Base-by-base conservation (phyloP, 352 stramenopile genomes). In the Elongisporangium undulatum region DNA sequence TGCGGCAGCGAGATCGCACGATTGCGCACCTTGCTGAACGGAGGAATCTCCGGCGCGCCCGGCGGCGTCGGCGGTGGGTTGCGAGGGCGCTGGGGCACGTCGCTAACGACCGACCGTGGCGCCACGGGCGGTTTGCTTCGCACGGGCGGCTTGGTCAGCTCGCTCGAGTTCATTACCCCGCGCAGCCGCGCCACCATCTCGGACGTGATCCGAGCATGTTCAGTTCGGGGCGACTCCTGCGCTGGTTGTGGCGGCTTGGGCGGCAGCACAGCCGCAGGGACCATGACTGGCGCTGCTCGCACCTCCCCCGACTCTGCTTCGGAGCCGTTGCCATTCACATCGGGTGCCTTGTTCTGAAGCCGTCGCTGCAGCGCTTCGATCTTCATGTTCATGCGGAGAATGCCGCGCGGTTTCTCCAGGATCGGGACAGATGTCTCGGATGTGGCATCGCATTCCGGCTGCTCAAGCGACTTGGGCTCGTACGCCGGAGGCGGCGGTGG, bases 91-190 rank as follows among this genome's bases (percentile, higher is more conserved):
- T 58, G 45, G 22, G 20, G 34, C 12, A 50, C 67, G 21, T 38
- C 55, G 16, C 49, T 26, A 26, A 9, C 20, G 12, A 53, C 15
- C 15, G 49, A 53, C 13, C 49, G 20, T 6, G 19, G 49, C 4
- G 49, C 49, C 19, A 26, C 22, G 13, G 34, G 34, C 49, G 49
- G 63, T 15, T 56, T 55, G 50, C 62, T 56, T 55, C 75, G 75
- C 1, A 55, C 59, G 9, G 76, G 72, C 2, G 69, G 73, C 10
- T 74, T 77, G 4, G 75, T 79, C 7, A 89, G 65, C 49, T 92
- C 82, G 16, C 74, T 85, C 15, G 82, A 88, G 62, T 86, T 89
- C 82, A 92, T 92, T 12, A 92, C 77, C 15, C 82, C 80, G 24
- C 71, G 77, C 10, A 92, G 57, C 57, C 74, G 75, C 1, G 68